Base-by-base conservation (phyloP, 2,329 filamentous ascomycete genomes). In the Dothistroma septosporum region DNA sequence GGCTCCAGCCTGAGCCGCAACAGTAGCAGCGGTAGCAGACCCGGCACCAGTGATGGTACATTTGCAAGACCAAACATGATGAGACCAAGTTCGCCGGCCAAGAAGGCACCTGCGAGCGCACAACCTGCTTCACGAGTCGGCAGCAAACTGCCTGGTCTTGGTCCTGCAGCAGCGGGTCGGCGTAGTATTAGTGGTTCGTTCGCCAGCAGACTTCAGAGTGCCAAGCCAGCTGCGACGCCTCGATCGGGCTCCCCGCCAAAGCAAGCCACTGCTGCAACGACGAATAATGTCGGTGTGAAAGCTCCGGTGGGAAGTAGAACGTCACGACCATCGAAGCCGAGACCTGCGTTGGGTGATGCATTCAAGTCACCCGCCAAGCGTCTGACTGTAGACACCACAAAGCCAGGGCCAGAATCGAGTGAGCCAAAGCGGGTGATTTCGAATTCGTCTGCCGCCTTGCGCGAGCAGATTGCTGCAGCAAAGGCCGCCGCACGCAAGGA, bases 391-490 rank as follows among this genome's bases (percentile, higher is more conserved):
- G 33, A 33, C 4, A 61, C 53, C 14, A n/a, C 58, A 33, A 55
- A 31, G 16, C 44, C 46, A 37, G 28, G 7, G 24, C 22, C 24
- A 41, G 46, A 55, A n/a, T 37, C 60, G 24, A 37, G 19, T 22
- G 61, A 64, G 35, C 50, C 61, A 10, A 65, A 67, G 49, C 63
- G 64, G 24, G 64, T 62, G 6, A 57, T 63, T 8, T 64, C 56
- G 11, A 73, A 75, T 68, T 92, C 92, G 0, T 97, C 93, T 0
- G 80, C 84, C 16, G 87, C 92, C 0, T 77, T 99, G 14, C 86
- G 94, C 35, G 91, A 97, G 55, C 92, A 94, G 57, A 97, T 97
- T 64, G 91, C 92, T 41, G 93, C 92, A 69, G 93, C 94, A 0
- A 96, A 93, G 72, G 92, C 92, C 2, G 90, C 91, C 2, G 88